Conservation (phyloP, 768 basidiomycete genomes). For the Lenzites betulinus region DNA sequence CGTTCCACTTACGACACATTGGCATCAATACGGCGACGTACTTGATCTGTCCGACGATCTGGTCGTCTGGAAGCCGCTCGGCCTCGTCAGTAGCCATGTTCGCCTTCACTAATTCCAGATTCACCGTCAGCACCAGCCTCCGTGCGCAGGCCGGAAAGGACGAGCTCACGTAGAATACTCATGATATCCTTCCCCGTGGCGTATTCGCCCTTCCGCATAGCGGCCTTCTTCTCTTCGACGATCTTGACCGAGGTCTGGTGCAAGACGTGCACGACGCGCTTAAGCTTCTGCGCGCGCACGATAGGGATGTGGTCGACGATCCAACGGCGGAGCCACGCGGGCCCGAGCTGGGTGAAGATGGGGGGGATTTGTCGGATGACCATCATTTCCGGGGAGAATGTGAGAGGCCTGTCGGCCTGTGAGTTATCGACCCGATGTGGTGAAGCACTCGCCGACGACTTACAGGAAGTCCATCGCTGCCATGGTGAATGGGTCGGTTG, state of each 20-base stretch:
- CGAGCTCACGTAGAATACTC: constrained; percentile 50
- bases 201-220: constrained; percentile 29
- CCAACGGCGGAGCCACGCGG: constrained; percentile 44
- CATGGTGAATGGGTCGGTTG: constrained; percentile 28
- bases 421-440: too few relatives aligned
- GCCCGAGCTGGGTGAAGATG: constrained; percentile 43
- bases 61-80: constrained; percentile 24
- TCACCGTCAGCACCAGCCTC: neutral
- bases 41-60: constrained; percentile 28
- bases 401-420: constrained; percentile 31
- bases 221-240: constrained; percentile 40
- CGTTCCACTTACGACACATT: neutral
- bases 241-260: constrained; percentile 44
- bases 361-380: constrained; percentile 46
- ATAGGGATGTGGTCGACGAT: constrained; percentile 45
- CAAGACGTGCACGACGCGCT: constrained; percentile 51
- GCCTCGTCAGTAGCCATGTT: constrained; percentile 19
- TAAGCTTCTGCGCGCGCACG: constrained; percentile 42
- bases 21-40: neutral
- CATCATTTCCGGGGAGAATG: constrained; percentile 36
- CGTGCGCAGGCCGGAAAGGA: too few relatives aligned
- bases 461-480: constrained; percentile 35
- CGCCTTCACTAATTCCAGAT: constrained; percentile 21
- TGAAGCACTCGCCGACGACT: too few relatives aligned
- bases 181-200: constrained; percentile 49